These are phyloP conservation scores for Plasmodium reichenowi DNA, from an alignment of 169 alveolate genomes.

Conservation along the genomic window DNA sequence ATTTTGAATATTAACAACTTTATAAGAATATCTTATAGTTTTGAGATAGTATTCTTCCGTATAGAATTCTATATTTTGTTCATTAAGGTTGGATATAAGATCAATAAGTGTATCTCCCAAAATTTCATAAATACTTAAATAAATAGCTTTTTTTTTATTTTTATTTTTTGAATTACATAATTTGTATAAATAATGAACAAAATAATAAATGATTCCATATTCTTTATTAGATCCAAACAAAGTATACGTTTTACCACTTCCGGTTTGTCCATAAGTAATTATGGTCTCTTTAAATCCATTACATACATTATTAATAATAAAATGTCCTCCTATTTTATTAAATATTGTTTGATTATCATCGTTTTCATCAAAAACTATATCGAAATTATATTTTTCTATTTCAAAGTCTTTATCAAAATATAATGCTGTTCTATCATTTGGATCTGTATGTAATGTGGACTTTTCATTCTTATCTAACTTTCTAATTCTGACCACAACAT, in stretches of 20 bases:
- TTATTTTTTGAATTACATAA: neutral
- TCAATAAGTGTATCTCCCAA: conserved; percentile 49
- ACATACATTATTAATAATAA: conserved; percentile 42
- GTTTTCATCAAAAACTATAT: conserved; percentile 42
- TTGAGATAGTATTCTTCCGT: conserved; percentile 45
- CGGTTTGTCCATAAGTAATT: conserved; percentile 64
- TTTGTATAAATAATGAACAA: conserved; percentile 36
- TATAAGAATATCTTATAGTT: conserved; percentile 44
- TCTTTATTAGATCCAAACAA: conserved; percentile 55
- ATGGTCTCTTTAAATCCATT: conserved; percentile 57
- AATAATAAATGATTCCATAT: conserved; percentile 36
- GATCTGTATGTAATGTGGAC: conserved; percentile 51
- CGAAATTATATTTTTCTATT: conserved; percentile 52
- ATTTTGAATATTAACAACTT: conserved; percentile 46
- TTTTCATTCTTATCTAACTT: conserved; percentile 39
- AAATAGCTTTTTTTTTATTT: conserved; percentile 11
- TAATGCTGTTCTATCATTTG: conserved; percentile 40
- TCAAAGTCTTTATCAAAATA: conserved; percentile 58
- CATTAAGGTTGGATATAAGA: conserved; percentile 29
- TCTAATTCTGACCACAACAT: conserved; percentile 57
- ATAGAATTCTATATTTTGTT: conserved; percentile 27
- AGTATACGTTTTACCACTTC: conserved; percentile 67
- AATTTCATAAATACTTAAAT: conserved; percentile 51
- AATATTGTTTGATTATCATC: conserved; percentile 41
- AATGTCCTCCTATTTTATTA: conserved; percentile 59